Evolutionary conservation across 202 grass and related monocot genomes (phyloP).

Genomic region (Musa balbisiana): DNA sequence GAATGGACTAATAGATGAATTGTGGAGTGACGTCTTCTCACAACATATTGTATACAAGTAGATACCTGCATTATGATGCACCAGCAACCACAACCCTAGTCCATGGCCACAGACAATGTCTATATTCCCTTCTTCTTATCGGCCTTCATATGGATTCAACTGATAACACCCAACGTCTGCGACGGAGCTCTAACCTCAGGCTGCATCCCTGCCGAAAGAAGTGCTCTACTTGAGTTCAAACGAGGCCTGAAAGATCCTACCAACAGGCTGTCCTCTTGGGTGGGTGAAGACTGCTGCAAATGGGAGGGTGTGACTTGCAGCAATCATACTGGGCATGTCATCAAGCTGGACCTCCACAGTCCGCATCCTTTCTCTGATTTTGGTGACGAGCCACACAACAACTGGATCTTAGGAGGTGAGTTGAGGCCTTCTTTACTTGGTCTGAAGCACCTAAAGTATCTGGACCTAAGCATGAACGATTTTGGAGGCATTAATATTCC

Average conservation of each 20-base stretch:
- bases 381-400: too few relatives aligned
- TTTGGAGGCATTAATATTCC: conserved; percentile 4
- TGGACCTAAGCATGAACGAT: conserved; percentile 2
- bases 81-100: neutral
- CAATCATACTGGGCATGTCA: conserved; percentile 13
- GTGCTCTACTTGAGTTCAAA: conserved; percentile 29
- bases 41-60: neutral
- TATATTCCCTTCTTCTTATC: neutral
- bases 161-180: neutral
- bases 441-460: conserved; percentile 23
- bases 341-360: neutral
- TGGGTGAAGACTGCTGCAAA: conserved; percentile 12
- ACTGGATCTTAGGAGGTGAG: neutral
- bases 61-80: neutral
- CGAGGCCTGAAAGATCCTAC: neutral
- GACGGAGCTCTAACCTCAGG: neutral
- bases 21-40: too few relatives aligned
- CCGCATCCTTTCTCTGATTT: neutral
- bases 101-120: neutral
- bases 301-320: conserved; percentile 29
- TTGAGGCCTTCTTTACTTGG: conserved; percentile 16
- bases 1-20: too few relatives aligned
- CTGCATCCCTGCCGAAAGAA: too few relatives aligned
- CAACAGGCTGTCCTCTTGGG: conserved; percentile 24
- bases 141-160: neutral